Evolutionary conservation across 768 basidiomycete genomes (phyloP).

Genomic region (Mycena crocata): DNA sequence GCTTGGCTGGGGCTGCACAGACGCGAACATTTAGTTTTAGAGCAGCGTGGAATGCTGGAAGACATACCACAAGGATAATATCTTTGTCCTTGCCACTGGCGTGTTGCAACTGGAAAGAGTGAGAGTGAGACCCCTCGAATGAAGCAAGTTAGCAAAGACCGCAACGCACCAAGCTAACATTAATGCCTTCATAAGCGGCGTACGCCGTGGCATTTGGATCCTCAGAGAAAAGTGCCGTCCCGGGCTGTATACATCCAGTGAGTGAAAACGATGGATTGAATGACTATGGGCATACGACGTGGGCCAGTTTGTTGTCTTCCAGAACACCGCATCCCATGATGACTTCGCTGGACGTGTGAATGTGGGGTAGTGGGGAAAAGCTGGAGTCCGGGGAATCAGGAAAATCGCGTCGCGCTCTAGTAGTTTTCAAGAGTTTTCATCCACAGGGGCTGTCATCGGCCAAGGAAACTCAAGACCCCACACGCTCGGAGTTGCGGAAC

Average conservation of each 20-base stretch:
- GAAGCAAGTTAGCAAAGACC: too few relatives aligned
- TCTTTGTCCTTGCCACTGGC: conserved; percentile 22
- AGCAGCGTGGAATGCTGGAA: neutral
- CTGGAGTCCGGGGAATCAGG: neutral
- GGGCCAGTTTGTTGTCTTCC: conserved; percentile 17
- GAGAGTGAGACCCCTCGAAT: neutral
- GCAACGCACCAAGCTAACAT: conserved; percentile 10
- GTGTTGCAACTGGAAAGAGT: conserved; percentile 15
- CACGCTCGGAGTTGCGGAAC: neutral
- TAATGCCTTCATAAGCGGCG: conserved; percentile 20
- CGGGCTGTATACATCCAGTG: neutral
- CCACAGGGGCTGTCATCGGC: neutral
- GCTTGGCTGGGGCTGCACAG: conserved; percentile 22
- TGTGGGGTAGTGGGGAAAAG: conserved; percentile 1
- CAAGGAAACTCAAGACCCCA: neutral
- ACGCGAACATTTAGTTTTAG: neutral
- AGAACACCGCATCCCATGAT: conserved; percentile 27
- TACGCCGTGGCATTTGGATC: conserved; percentile 21
- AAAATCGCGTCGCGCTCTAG: neutral
- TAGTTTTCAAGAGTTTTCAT: neutral
- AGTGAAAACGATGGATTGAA: neutral
- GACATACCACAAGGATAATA: conserved; percentile 24
- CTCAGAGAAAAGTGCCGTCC: conserved; percentile 27
- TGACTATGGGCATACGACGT: conserved; percentile 14
- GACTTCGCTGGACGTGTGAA: neutral